Evolutionary conservation across 2,329 filamentous ascomycete genomes (phyloP).

Genomic region (Conoideocrella luteorostrata): DNA sequence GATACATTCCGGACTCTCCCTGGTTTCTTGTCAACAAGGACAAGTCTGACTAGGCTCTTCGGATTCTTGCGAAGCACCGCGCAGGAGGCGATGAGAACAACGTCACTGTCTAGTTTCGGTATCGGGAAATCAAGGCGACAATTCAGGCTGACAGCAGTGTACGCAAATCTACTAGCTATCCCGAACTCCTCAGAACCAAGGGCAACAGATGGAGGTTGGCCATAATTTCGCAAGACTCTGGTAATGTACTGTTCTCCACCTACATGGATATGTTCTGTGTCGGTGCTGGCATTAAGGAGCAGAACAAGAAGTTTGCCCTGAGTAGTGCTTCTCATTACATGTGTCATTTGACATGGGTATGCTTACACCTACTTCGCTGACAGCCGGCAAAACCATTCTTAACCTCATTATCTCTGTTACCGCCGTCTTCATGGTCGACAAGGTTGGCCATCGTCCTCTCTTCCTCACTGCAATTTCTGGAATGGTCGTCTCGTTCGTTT

Average conservation of each 20-base stretch:
- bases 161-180: constrained; percentile 44
- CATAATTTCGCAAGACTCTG: constrained; percentile 62
- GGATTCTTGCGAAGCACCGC: too few species aligned
- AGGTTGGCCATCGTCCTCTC: constrained; percentile 45
- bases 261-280: constrained; percentile 59
- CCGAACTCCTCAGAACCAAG: constrained; percentile 54
- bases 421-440: constrained; percentile 44
- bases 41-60: too few species aligned
- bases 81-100: too few species aligned
- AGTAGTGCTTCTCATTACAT: constrained; percentile 11
- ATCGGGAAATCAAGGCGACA: constrained; percentile 59
- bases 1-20: constrained; percentile 61
- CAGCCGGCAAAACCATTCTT: constrained; percentile 53
- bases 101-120: too few species aligned
- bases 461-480: constrained; percentile 44
- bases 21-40: constrained; percentile 60
- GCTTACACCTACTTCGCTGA: constrained; percentile 25
- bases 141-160: constrained; percentile 50
- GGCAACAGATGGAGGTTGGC: constrained; percentile 60
- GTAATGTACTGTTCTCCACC: constrained; percentile 61
- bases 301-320: constrained; percentile 50
- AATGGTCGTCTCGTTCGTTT: constrained; percentile 41
- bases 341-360: background rate
- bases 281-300: constrained; percentile 51
- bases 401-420: constrained; percentile 51